Percentiles rank a stretch among this genome's conserved stretches.
These are phyloP conservation scores for Artemisia annua DNA, from an alignment of 129 eudicot species.

Conservation along the genomic window DNA sequence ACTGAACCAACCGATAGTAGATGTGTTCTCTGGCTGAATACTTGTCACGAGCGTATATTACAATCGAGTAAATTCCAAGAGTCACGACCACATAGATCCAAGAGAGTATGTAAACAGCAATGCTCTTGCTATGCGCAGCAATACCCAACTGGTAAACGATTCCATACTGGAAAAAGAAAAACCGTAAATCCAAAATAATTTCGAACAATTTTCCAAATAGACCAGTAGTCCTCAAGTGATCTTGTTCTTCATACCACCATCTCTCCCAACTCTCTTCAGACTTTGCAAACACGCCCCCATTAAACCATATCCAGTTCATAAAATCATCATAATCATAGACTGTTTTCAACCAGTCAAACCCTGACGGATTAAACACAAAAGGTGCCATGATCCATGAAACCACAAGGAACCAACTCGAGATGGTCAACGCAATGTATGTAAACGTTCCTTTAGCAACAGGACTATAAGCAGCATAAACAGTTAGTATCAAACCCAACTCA, in stretches of 20 bases:
- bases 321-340: constrained; percentile 91
- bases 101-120: constrained; percentile 82
- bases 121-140: constrained; percentile 68
- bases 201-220: constrained; percentile 75
- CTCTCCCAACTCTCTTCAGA: constrained; percentile 92
- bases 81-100: constrained; percentile 77
- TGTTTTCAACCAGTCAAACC: constrained; percentile 93
- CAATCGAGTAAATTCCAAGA: constrained; percentile 45
- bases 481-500: constrained; percentile 80
- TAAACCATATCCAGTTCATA: constrained; percentile 91
- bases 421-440: constrained; percentile 74
- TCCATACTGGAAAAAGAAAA: constrained; percentile 94
- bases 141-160: constrained; percentile 88
- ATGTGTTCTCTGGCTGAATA: constrained; percentile 80
- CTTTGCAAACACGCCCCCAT: constrained; percentile 79
- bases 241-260: constrained; percentile 99
- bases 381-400: constrained; percentile 94
- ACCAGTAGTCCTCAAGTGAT: constrained; percentile 91
- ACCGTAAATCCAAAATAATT: constrained; percentile 69
- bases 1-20: constrained; percentile 90
- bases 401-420: constrained; percentile 91
- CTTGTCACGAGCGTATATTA: constrained; percentile 70
- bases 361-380: constrained; percentile 83
- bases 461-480: constrained; percentile 80
- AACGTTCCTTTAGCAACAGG: constrained; percentile 83